phyloP scores from a whole-genome alignment of 805 yeast species.

The Saturnispora hagleri region DNA sequence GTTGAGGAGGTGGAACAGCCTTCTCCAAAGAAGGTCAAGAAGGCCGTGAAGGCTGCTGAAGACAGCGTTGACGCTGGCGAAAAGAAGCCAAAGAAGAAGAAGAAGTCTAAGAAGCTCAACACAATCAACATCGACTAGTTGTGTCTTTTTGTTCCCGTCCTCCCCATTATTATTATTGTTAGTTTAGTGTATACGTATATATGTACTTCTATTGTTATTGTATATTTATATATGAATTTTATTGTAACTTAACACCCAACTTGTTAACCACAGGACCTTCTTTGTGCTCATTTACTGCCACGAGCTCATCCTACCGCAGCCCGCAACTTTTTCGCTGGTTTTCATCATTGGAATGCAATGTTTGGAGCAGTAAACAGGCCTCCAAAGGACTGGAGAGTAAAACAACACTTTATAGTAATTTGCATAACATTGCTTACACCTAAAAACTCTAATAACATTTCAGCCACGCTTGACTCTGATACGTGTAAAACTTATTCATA shows the following conservation, averaged over 20 bases:
- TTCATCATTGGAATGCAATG: too few relatives aligned
- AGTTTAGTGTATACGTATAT: not conserved
- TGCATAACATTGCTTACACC: too few relatives aligned
- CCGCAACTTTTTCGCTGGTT: too few relatives aligned
- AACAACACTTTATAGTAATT: too few relatives aligned
- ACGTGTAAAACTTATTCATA: too few relatives aligned
- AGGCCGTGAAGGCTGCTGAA: slow-evolving; percentile 1
- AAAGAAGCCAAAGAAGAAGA: slow-evolving; percentile 38
- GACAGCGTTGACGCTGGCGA: slow-evolving; percentile 3
- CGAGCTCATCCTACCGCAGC: not conserved
- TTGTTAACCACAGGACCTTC: too few relatives aligned
- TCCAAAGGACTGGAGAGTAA: too few relatives aligned
- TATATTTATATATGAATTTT: not conserved
- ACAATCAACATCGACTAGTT: not conserved
- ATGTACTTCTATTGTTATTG: slow-evolving; percentile 1
- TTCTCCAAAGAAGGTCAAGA: not conserved
- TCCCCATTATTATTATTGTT: not conserved
- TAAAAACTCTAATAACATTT: too few relatives aligned
- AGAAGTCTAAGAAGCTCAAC: slow-evolving; percentile 32
- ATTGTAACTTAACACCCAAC: not conserved
- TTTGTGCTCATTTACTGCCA: not conserved
- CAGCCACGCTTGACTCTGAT: too few relatives aligned
- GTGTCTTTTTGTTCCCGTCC: not conserved
- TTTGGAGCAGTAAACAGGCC: too few relatives aligned
- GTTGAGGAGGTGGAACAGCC: not conserved